phyloP scores from a whole-genome alignment of 306 rosid genomes.

The Luffa acutangula region DNA sequence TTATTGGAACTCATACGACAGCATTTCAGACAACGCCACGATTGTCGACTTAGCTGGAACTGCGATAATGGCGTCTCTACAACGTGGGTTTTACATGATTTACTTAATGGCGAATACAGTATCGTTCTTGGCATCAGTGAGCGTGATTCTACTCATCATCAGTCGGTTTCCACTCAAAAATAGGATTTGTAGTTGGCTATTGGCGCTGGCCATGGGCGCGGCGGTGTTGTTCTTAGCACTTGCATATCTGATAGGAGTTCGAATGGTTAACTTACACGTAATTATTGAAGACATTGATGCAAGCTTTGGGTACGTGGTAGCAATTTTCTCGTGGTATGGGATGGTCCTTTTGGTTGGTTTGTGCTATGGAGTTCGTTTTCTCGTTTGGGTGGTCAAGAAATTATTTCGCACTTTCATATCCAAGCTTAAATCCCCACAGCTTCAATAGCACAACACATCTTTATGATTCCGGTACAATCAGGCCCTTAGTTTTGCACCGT shows the following conservation, averaged over 20 bases:
- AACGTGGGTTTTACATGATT: fast-evolving
- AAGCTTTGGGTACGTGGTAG: too few relatives aligned
- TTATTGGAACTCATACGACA: too few relatives aligned
- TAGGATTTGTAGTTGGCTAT: neutral
- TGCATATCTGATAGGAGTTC: neutral
- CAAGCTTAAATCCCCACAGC: too few relatives aligned
- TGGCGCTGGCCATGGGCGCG: neutral
- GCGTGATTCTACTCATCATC: neutral
- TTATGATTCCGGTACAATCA: too few relatives aligned
- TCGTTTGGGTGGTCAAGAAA: neutral
- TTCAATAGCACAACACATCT: too few relatives aligned
- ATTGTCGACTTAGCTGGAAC: neutral
- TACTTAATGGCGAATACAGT: neutral
- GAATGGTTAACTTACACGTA: neutral
- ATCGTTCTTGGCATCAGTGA: neutral
- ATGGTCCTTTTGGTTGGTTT: neutral
- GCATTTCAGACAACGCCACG: neutral
- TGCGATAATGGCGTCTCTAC: neutral
- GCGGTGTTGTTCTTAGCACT: neutral
- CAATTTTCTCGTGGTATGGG: too few relatives aligned
- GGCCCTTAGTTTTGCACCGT: too few relatives aligned
- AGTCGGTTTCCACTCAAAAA: neutral
- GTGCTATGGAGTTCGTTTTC: neutral
- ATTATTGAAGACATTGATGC: too few relatives aligned
- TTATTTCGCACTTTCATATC: too few relatives aligned